Conservation (phyloP, 495 filamentous ascomycete genomes). For the Monascus purpureus region DNA sequence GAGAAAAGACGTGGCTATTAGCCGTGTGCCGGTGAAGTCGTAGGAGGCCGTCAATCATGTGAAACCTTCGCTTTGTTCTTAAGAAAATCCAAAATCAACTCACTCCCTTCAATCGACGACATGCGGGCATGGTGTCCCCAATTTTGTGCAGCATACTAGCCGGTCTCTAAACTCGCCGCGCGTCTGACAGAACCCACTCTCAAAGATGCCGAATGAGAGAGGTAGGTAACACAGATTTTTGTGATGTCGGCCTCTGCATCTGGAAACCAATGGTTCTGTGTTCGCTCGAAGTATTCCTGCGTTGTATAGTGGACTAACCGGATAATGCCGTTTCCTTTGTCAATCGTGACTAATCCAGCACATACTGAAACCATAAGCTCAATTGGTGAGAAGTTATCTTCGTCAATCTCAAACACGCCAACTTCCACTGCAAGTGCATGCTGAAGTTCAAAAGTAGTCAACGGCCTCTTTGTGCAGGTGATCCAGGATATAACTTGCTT, state of each 20-base stretch:
- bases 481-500: conserved; percentile 17
- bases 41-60: no score
- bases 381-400: conserved; percentile 22
- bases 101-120: no score
- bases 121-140: no score
- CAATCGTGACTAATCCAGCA: conserved; percentile 36
- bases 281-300: conserved; percentile 31
- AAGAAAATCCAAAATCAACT: no score
- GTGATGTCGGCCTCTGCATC: conserved; percentile 4
- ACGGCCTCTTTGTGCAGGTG: conserved; percentile 21
- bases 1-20: no score
- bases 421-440: conserved; percentile 32
- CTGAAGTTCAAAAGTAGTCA: conserved; percentile 30
- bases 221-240: conserved; percentile 8
- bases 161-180: no score
- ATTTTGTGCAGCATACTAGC: no score
- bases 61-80: no score
- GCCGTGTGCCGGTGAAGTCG: no score
- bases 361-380: conserved; percentile 32
- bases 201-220: conserved; percentile 3
- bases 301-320: conserved; percentile 42
- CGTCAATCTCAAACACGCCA: conserved; percentile 17
- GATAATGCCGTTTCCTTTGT: conserved; percentile 27
- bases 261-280: conserved; percentile 7
- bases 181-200: no score